phyloP scores from a whole-genome alignment of 2,329 filamentous ascomycete species.

The Phialocephala subalpina region DNA sequence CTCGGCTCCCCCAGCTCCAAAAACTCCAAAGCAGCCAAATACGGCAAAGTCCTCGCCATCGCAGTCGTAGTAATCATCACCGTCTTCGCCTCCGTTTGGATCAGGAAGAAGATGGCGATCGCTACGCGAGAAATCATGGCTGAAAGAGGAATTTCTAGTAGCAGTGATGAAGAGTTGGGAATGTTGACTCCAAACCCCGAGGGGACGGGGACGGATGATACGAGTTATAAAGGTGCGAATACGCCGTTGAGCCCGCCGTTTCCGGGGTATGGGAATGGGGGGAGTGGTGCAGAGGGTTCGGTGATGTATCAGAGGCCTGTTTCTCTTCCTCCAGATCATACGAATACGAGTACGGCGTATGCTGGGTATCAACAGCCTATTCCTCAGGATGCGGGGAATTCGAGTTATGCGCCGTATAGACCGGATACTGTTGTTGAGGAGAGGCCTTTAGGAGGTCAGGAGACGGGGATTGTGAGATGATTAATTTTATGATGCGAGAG shows the following conservation, averaged over 20 bases:
- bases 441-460: background rate
- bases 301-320: background rate
- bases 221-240: conserved; percentile 1
- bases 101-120: conserved; percentile 24
- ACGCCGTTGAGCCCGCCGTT: background rate
- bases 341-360: no score
- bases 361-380: no score
- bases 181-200: conserved; percentile 14
- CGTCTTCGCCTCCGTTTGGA: conserved; percentile 30
- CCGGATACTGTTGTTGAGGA: background rate
- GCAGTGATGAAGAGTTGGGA: conserved; percentile 25
- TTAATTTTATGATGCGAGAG: background rate
- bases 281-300: no score
- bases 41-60: conserved; percentile 26
- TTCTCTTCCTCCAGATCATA: no score
- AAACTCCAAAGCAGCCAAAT: conserved; percentile 28
- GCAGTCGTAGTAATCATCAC: conserved; percentile 23
- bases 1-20: conserved; percentile 26
- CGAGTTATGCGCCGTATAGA: background rate
- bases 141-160: conserved; percentile 17
- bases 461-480: background rate
- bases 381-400: background rate
- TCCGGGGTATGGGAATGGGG: background rate
- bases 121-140: conserved; percentile 23
- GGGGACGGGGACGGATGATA: background rate